Evolutionary conservation across 1,284 basidiomycete genomes (phyloP).

Genomic region (Singerocomus rubriflavus): DNA sequence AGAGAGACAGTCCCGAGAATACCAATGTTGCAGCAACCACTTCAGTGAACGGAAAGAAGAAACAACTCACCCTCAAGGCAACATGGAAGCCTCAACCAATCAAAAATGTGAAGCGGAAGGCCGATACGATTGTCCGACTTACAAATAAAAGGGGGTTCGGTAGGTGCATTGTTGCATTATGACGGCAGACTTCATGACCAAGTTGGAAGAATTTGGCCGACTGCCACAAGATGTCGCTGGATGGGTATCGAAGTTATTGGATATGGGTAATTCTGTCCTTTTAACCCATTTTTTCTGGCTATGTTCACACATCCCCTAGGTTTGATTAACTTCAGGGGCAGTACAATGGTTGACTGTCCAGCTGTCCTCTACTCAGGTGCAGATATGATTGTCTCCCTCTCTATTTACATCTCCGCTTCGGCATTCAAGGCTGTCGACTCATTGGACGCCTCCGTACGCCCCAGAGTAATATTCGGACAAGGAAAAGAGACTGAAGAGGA

Average conservation of each 20-base stretch:
- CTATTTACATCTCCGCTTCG: slow-evolving; percentile 57
- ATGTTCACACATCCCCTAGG: slow-evolving; percentile 36
- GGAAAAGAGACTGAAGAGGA: slow-evolving; percentile 75
- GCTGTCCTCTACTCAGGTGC: slow-evolving; percentile 61
- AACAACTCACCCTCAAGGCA: slow-evolving; percentile 59
- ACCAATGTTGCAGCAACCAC: slow-evolving; percentile 24
- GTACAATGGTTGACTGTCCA: slow-evolving; percentile 71
- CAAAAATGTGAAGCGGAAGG: slow-evolving; percentile 48
- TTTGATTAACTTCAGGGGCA: slow-evolving; percentile 58
- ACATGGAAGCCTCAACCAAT: slow-evolving; percentile 61
- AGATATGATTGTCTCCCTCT: slow-evolving; percentile 67
- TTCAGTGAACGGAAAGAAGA: slow-evolving; percentile 49
- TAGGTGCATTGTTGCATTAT: slow-evolving; percentile 25
- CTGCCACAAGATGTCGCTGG: slow-evolving; percentile 63
- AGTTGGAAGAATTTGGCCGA: slow-evolving; percentile 64
- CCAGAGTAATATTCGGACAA: slow-evolving; percentile 54
- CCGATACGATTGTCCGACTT: slow-evolving; percentile 65
- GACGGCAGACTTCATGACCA: neutral
- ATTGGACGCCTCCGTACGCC: slow-evolving; percentile 33
- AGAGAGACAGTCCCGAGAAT: slow-evolving; percentile 50
- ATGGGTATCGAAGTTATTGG: slow-evolving; percentile 73
- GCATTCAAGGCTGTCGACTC: slow-evolving; percentile 57
- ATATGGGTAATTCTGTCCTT: slow-evolving; percentile 47
- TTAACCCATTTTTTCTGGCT: neutral
- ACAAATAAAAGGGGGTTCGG: slow-evolving; percentile 65